These are phyloP conservation scores for Globisporangium lucens DNA, from an alignment of 352 stramenopile genomes.

Conservation along the genomic window DNA sequence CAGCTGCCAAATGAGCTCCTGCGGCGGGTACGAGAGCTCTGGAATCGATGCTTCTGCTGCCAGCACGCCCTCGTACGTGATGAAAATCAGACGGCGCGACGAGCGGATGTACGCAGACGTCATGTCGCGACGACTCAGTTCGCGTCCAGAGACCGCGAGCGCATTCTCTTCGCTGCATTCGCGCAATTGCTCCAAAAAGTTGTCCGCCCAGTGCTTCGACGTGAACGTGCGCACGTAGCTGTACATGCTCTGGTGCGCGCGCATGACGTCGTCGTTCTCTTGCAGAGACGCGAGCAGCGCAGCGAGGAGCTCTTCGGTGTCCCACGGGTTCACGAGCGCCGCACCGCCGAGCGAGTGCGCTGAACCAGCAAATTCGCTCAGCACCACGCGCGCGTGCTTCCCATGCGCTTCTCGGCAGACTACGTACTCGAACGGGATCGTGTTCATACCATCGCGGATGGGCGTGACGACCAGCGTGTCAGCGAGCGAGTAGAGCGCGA, in stretches of 20 bases:
- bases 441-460: slow-evolving; percentile 90
- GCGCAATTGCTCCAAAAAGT: slow-evolving; percentile 75
- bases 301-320: slow-evolving; percentile 70
- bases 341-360: slow-evolving; percentile 85
- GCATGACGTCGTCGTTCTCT: slow-evolving; percentile 65
- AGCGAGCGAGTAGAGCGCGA: slow-evolving; percentile 86
- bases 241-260: slow-evolving; percentile 79
- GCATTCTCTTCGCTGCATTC: slow-evolving; percentile 78
- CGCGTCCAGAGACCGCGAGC: slow-evolving; percentile 58
- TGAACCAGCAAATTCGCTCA: slow-evolving; percentile 90
- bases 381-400: slow-evolving; percentile 78
- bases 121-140: slow-evolving; percentile 85
- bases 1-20: slow-evolving; percentile 83
- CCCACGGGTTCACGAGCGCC: slow-evolving; percentile 86
- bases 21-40: slow-evolving; percentile 81
- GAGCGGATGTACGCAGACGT: slow-evolving; percentile 76
- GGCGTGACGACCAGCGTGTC: slow-evolving; percentile 84
- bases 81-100: slow-evolving; percentile 69
- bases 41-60: slow-evolving; percentile 80
- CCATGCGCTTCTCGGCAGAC: slow-evolving; percentile 75
- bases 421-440: slow-evolving; percentile 89
- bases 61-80: slow-evolving; percentile 90
- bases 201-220: slow-evolving; percentile 68
- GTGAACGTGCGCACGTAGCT: slow-evolving; percentile 81
- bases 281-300: slow-evolving; percentile 51